Base-by-base conservation (phyloP, 1,139 yeast species). In the Candida smagusa region DNA sequence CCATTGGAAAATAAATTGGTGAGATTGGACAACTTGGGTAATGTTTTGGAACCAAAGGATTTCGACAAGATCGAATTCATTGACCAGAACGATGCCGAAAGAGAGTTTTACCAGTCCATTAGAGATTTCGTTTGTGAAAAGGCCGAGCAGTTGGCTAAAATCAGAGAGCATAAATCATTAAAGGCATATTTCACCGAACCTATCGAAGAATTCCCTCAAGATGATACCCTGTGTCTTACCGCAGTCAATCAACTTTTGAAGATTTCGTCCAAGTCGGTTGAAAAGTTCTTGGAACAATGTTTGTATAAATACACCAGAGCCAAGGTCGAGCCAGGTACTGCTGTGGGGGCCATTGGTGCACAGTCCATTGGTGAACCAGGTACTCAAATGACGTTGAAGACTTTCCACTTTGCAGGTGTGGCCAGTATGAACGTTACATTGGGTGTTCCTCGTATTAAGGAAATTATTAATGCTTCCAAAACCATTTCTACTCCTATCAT, bases 301-400 rank as follows among this genome's bases (percentile, higher is more conserved):
- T 72, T 92, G 44, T 71, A 74, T 50, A 94, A 94, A 63, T 94
- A 92, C 54, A 81, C 81, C 39, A 76, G 84, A 49, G 96, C 99
- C 9, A 84, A 83, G 63, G 97, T 94, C 16, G 99, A 94, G 59
- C 98, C 99, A 1, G 99, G 98, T 47, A 92, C 98, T 7, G 98
- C 99, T 3, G 98, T 92, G 35, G 98, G 98, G 48, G 98, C 98
- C 11, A 90, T 92, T 65, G 98, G 98, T 47, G 98, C 98, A 0
- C 98, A 92, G 57, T 87, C 96, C 26, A 92, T 92, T 68, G 98
- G 98, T 67, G 98, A 92, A 58, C 98, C 98, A 8, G 98, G 98
- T 64, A 92, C 98, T 1, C 98, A 92, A 65, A 92, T 92, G 98
- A 92, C 98, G 7, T 75, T 92, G 65, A 92, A 92, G 66, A 92